Evolutionary conservation across 106 monocot species (phyloP), one percentile per base, ranked within the genome.

Genomic region (Dioscorea alata): DNA sequence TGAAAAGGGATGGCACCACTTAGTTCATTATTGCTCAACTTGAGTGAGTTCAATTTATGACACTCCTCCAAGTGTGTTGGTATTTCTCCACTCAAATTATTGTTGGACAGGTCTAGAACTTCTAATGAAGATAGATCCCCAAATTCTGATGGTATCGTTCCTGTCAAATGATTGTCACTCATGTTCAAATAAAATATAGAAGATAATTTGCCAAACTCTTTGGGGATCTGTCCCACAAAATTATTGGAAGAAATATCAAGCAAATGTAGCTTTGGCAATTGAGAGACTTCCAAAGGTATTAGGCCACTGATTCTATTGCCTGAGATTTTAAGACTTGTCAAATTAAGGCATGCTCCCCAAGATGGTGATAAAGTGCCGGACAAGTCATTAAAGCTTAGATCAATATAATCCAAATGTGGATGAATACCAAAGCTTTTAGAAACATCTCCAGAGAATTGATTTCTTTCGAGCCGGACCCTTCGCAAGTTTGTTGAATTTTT

Each of bases 1-100:
- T 77, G 25, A 21, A 53, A 12, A 2, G 77, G 77, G 42, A 77
- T 76, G 63, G 20, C 66, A 33, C 65, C 78, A 13, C 51, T 67
- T 0, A 76, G 28, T 12, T 65, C 28, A 66, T 71, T 77, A 25
- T 12, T 63, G 23, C 65, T 28, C 25, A 71, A 49, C 24, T 71
- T 64, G 18, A 77, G 0, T 2, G 53, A 51, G 21, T 5, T 12
- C 17, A 70, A 23, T 0, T 59, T 49, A 0, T 0, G 12, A 20
- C 54, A 65, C 10, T 33, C 20, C 16, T 65, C 77, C 49, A 78
- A 12, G 50, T 49, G 4, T 28, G 0, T 13, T 22, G 77, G 77
- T 60, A 78, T 72, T 6, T 15, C 4, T 8, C 66, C 66, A 1
- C 25, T 34, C 28, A 28, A 28, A 28, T 28, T 28, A 28, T 28